Percentiles rank a stretch among this genome's conserved stretches.
Conservation (phyloP, 441 rosid species). For the Adansonia grandidieri region DNA sequence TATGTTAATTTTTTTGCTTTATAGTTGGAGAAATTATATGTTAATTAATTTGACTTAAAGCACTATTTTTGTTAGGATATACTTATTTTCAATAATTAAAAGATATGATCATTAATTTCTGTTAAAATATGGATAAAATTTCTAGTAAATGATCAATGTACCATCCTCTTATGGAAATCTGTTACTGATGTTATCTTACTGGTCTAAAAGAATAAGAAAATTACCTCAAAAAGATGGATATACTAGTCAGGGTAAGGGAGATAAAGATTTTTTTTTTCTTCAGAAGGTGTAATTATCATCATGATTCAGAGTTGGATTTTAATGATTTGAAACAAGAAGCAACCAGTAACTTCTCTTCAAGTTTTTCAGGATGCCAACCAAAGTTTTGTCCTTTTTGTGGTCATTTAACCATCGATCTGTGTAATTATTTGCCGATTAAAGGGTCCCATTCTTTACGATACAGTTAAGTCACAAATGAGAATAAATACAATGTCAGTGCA, state of each 20-base stretch:
- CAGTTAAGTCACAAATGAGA: conserved; percentile 11
- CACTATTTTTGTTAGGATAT: neutral
- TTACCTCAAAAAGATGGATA: neutral
- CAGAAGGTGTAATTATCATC: neutral
- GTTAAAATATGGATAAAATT: conserved; percentile 1
- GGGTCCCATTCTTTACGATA: conserved; percentile 6
- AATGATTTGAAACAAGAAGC: neutral
- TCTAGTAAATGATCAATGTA: neutral
- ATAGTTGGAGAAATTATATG: no score
- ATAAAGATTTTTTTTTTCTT: neutral
- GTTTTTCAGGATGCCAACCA: neutral
- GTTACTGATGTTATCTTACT: neutral
- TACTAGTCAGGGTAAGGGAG: neutral
- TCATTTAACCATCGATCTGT: neutral
- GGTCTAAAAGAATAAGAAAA: neutral
- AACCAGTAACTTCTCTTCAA: neutral
- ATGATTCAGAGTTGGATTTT: neutral
- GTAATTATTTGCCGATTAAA: neutral
- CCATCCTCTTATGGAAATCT: neutral
- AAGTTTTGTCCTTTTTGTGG: neutral
- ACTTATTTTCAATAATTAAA: neutral
- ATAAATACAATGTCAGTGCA: conserved; percentile 11
- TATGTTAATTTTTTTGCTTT: neutral
- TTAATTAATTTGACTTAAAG: neutral
- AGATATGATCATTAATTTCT: neutral